Evolutionary conservation across 345 rosid genomes (phyloP), one percentile per base, ranked within the genome.

Genomic region (Iberis pinnata): DNA sequence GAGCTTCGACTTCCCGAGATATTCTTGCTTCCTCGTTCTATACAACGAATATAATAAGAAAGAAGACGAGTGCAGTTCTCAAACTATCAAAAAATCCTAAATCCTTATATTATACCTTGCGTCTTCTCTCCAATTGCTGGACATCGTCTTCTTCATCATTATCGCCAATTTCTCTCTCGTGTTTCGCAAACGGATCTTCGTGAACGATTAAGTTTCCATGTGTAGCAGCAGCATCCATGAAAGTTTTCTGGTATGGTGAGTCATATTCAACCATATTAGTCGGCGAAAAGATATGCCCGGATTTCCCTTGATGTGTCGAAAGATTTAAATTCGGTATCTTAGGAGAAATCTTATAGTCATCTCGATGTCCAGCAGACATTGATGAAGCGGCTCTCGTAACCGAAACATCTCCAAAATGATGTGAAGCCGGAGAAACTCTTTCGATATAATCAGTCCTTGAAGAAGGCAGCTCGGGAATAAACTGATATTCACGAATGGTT

Each of bases 1-100:
- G 81, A n/a, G 83, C 89, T 66, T 89, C 95, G 40, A 78, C 77
- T 75, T 89, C 97, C 8, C 84, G 80, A 24, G 85, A 72, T 55
- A 89, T 78, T 72, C 88, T 89, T 49, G 88, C 88, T 72, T 86
- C 95, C 49, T 89, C 95, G 61, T 68, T 74, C 95, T 89, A n/a
- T n/a, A 73, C 56, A 75, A 58, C 35, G 38, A 15, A 58, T 9
- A 24, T 16, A n/a, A 67, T 22, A 18, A 17, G 41, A 24, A 25
- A 41, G 63, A 8, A 4, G 9, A 49, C 58, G 38, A 63, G 15
- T 7, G 12, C 8, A 38, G 33, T 13, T 17, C 10, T 18, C 4
- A 1, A 27, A 12, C 24, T 38, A 33, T 35, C 36, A 42, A 15
- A n/a, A 4, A 19, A 27, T 14, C 32, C 1, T 37, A n/a, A 4